Conservation (phyloP, 129 eudicot genomes). For the Saposhnikovia divaricata region DNA sequence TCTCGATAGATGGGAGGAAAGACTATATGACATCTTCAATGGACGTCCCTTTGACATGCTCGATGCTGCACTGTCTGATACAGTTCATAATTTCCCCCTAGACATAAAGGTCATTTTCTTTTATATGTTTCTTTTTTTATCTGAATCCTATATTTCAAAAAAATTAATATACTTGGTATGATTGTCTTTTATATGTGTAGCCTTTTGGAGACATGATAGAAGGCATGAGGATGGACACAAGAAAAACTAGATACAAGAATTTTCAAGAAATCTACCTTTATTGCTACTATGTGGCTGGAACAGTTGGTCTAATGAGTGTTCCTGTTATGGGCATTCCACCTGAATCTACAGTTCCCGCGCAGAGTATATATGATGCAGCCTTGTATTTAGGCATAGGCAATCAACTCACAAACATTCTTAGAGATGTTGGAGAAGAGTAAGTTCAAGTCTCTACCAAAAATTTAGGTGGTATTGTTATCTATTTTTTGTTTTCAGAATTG, state of each 20-base stretch:
- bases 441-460: slow-evolving; percentile 8
- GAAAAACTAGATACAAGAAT: slow-evolving; percentile 58
- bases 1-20: slow-evolving; percentile 86
- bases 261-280: slow-evolving; percentile 67
- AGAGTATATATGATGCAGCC: slow-evolving; percentile 62
- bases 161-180: not conserved
- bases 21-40: slow-evolving; percentile 68
- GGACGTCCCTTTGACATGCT: slow-evolving; percentile 83
- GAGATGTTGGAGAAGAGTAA: slow-evolving; percentile 99
- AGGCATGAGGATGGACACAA: slow-evolving; percentile 91
- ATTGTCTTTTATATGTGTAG: slow-evolving; percentile 15
- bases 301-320: slow-evolving; percentile 88
- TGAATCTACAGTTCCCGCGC: slow-evolving; percentile 46
- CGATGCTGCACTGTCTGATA: slow-evolving; percentile 80
- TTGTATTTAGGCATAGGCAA: slow-evolving; percentile 78
- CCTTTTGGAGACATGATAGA: slow-evolving; percentile 96
- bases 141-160: not conserved
- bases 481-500: too few species aligned
- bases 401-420: slow-evolving; percentile 87
- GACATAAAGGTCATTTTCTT: slow-evolving; percentile 64
- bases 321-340: slow-evolving; percentile 91
- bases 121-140: not conserved
- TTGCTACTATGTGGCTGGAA: slow-evolving; percentile 91
- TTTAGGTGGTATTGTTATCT: too few species aligned
- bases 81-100: slow-evolving; percentile 61